Evolutionary conservation across 2,329 filamentous ascomycete species (phyloP), one percentile per base, ranked within the genome.

Genomic region (Pyrenophora seminiperda): DNA sequence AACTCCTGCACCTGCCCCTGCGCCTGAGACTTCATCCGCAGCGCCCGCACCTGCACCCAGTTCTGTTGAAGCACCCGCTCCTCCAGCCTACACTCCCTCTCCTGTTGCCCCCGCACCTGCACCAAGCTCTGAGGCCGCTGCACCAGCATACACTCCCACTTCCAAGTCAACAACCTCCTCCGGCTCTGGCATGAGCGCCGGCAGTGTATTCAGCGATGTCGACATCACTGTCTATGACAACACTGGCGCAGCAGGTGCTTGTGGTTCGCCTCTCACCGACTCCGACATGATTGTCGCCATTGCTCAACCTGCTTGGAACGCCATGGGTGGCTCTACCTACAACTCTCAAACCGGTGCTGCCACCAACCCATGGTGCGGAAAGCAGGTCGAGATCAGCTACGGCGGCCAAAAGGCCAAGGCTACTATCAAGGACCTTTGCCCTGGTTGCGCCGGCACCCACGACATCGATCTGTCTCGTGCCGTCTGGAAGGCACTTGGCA

Each of bases 221-320:
- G 66, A 71, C 54, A 60, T 71, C 31, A 73, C 70, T 54, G 61
- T 71, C 61, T 70, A 73, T 60, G 59, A 67, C 58, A 65, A 61
- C 58, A 47, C 34, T 3, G 67, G 65, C 32, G 65, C 41, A 24
- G 19, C 41, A 24, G 66, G 70, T 47, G 64, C 68, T 45, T 73
- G 71, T 60, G 70, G 71, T 36, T 48, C 53, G 27, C 6, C 41
- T 17, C 58, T 70, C 37, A 10, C 39, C 20, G 61, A 72, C 53
- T 49, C 42, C 30, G 58, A 62, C 39, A 43, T 59, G 34, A 51
- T 65, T 14, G 68, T 68, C 31, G 71, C 71, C 19, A 60, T 73
- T n/a, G 54, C 65, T 31, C 17, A 57, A 39, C 33, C 41, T 30
- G 55, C 62, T 41, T 70, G 62, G 60, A 14, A 50, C 42, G 41